phyloP scores from a whole-genome alignment of 257 asterid genomes.

The Misopates orontium region DNA sequence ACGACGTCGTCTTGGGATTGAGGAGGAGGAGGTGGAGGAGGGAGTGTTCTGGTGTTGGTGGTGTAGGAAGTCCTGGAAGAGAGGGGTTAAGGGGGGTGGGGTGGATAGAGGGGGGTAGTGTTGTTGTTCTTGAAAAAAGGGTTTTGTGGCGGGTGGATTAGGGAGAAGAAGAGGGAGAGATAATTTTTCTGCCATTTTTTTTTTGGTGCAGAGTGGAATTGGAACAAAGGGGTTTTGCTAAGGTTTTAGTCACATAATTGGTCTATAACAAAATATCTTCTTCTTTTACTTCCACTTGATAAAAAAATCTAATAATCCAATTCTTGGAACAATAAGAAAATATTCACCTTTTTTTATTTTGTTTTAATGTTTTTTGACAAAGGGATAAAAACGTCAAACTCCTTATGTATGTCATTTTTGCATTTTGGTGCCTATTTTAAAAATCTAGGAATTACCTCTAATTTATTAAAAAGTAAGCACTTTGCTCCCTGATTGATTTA shows the following conservation, averaged over 20 bases:
- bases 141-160: slow-evolving; percentile 73
- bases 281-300: slow-evolving; percentile 16
- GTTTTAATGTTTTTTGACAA: too few relatives aligned
- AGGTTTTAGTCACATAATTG: background rate
- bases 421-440: too few relatives aligned
- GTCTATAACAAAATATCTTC: too few relatives aligned
- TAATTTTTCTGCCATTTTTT: slow-evolving; percentile 73
- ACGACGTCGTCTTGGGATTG: slow-evolving; percentile 58
- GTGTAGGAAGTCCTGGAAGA: slow-evolving; percentile 50
- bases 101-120: slow-evolving; percentile 33
- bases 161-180: slow-evolving; percentile 85
- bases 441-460: too few relatives aligned
- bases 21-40: slow-evolving; percentile 39
- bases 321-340: too few relatives aligned
- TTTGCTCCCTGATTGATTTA: too few relatives aligned
- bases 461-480: too few relatives aligned
- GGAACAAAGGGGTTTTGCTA: slow-evolving; percentile 18
- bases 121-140: slow-evolving; percentile 65
- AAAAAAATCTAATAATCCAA: slow-evolving; percentile 5
- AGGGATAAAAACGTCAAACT: too few relatives aligned
- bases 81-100: slow-evolving; percentile 41
- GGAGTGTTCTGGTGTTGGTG: too few relatives aligned
- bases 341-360: too few relatives aligned
- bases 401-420: too few relatives aligned
- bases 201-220: background rate